Conservation (phyloP, 2,329 filamentous ascomycete species). For the Ophiocordyceps polyrhachis-furcata region DNA sequence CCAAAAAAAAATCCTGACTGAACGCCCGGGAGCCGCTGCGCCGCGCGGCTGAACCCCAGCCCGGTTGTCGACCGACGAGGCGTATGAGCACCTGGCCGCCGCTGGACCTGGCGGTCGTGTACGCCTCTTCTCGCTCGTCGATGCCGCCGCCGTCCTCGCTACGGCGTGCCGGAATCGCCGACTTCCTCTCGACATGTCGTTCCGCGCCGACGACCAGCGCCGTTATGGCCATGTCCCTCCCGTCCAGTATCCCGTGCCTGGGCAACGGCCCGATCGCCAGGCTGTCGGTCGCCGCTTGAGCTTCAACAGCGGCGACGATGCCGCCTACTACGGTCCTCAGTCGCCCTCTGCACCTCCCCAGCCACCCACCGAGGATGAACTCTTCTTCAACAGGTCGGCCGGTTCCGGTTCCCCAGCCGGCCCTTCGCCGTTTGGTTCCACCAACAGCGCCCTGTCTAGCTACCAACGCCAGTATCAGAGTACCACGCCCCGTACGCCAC, state of each 20-base stretch:
- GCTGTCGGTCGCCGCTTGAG: constrained; percentile 38
- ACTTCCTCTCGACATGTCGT: constrained; percentile 32
- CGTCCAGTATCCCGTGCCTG: constrained; percentile 39
- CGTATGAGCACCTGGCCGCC: neutral
- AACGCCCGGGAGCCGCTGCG: neutral
- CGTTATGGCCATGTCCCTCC: constrained; percentile 49
- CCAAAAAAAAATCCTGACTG: neutral
- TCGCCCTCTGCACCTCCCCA: neutral
- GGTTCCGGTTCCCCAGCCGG: constrained; percentile 6
- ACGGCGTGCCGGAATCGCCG: neutral
- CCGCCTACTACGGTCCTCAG: constrained; percentile 26
- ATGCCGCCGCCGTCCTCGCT: neutral
- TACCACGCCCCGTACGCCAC: constrained; percentile 22
- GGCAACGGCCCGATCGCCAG: constrained; percentile 12
- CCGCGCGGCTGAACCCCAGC: neutral
- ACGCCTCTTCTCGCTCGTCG: neutral
- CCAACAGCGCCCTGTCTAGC: constrained; percentile 26
- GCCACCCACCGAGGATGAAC: constrained; percentile 28
- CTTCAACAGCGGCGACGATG: constrained; percentile 62
- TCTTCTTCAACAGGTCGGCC: constrained; percentile 38
- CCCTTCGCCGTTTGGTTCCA: constrained; percentile 22
- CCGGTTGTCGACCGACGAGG: neutral
- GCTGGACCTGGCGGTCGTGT: neutral
- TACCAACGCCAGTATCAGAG: constrained; percentile 33
- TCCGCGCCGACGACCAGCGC: constrained; percentile 41